Evolutionary conservation across 331 rosid species (phyloP).

Genomic region (Malus hybrid): DNA sequence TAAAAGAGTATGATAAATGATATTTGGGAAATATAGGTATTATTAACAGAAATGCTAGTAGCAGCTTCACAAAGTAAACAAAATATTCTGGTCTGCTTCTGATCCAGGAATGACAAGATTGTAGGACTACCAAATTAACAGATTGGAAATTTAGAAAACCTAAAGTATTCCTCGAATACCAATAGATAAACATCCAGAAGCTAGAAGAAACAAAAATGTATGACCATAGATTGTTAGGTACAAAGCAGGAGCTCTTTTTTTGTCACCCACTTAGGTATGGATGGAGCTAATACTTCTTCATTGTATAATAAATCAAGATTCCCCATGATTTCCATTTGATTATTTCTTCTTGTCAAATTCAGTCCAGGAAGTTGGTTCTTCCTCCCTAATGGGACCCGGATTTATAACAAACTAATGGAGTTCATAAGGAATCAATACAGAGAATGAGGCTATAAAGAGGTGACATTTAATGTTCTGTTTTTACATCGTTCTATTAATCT

Average conservation of each 20-base stretch:
- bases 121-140: too few species aligned
- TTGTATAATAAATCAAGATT: not conserved
- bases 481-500: not conserved
- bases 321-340: conserved; percentile 9
- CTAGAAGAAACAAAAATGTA: not conserved
- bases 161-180: too few species aligned
- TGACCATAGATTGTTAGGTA: conserved; percentile 87
- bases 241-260: conserved; percentile 85
- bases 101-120: too few species aligned
- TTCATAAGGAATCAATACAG: conserved; percentile 73
- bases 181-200: too few species aligned
- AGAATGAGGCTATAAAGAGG: conserved; percentile 95
- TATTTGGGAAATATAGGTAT: too few species aligned
- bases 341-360: conserved; percentile 18
- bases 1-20: too few species aligned
- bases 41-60: too few species aligned
- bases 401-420: conserved; percentile 74
- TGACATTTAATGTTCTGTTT: conserved; percentile 20
- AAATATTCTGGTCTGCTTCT: too few species aligned
- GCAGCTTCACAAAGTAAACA: too few species aligned
- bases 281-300: not conserved
- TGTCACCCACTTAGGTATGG: conserved; percentile 85
- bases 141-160: too few species aligned
- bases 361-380: conserved; percentile 99
- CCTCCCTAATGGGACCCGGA: conserved; percentile 79